A percentile compares a stretch with the other conserved stretches of the same genome.
Evolutionary conservation across 305 asterid genomes (phyloP).

Genomic region (Petunia hybrid): DNA sequence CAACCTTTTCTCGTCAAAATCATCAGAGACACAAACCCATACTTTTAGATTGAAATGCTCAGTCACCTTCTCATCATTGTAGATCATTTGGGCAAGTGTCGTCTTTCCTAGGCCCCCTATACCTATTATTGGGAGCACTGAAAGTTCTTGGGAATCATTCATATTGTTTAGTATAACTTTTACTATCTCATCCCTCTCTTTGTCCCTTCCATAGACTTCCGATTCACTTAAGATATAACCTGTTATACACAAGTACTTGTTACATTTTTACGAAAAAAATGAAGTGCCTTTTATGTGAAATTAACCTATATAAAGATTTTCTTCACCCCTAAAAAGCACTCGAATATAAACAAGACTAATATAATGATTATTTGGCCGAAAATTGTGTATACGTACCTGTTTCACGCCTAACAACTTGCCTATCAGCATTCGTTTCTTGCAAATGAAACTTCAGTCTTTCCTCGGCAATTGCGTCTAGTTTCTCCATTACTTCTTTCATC

Average conservation of each 20-base stretch:
- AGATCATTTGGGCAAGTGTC: slow-evolving; percentile 41
- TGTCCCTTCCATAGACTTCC: slow-evolving; percentile 22
- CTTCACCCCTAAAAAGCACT: too few species aligned
- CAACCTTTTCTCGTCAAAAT: slow-evolving; percentile 35
- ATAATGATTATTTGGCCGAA: too few species aligned
- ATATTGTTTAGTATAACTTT: not conserved
- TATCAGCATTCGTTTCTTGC: not conserved
- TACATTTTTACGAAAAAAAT: not conserved
- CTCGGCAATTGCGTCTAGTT: not conserved
- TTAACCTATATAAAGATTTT: too few species aligned
- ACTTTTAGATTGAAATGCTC: slow-evolving; percentile 35
- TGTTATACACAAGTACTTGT: not conserved
- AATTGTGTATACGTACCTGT: too few species aligned
- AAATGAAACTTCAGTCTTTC: not conserved
- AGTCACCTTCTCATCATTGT: slow-evolving; percentile 35
- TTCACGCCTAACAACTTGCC: not conserved
- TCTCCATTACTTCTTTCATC: not conserved
- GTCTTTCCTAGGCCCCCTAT: slow-evolving; percentile 47
- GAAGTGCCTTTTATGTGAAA: too few species aligned
- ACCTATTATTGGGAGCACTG: slow-evolving; percentile 37
- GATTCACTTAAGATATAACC: slow-evolving; percentile 17
- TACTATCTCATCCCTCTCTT: slow-evolving; percentile 17
- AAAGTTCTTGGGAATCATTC: not conserved
- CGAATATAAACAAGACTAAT: too few species aligned
- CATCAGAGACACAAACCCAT: slow-evolving; percentile 40